A percentile compares a stretch with the other conserved stretches of the same genome.
Evolutionary conservation across 2,329 filamentous ascomycete genomes (phyloP).

Genomic region (Cordyceps javanica): DNA sequence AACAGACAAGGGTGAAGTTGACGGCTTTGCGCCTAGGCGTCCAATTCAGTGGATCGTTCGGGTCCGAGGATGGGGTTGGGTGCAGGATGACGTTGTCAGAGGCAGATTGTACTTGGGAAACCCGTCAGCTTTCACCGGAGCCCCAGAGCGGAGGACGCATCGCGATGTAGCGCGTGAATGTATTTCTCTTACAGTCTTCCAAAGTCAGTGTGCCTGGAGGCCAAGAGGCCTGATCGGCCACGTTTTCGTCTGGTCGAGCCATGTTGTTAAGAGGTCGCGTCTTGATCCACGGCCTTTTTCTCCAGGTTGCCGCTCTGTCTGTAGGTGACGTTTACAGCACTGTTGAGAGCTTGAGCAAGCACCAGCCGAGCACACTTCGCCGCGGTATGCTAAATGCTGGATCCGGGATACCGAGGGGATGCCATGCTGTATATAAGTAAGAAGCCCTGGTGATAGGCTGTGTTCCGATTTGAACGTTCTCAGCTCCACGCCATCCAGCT

Average conservation of each 20-base stretch:
- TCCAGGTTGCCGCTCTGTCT: background rate
- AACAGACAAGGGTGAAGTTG: conserved; percentile 24
- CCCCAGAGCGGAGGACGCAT: background rate
- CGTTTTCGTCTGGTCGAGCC: background rate
- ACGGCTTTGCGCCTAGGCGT: conserved; percentile 23
- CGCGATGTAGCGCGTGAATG: too few relatives aligned
- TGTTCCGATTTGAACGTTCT: background rate
- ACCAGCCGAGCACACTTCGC: background rate
- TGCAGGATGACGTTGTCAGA: conserved; percentile 16
- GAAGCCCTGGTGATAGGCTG: background rate
- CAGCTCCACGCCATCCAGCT: background rate
- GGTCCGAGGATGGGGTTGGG: conserved; percentile 21
- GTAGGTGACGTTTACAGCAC: background rate
- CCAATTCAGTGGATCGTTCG: conserved; percentile 62
- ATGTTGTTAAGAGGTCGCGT: background rate
- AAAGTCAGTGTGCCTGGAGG: background rate
- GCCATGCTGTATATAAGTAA: background rate
- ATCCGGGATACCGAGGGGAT: background rate
- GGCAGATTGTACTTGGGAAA: background rate
- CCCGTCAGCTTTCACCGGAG: background rate
- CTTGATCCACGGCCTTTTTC: too few relatives aligned
- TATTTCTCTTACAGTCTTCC: background rate
- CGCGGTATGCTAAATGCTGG: background rate
- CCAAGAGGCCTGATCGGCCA: background rate
- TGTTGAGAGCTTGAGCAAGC: background rate